These are phyloP conservation scores for Pyrus bretschneideri DNA, from an alignment of 306 rosid species.

Conservation along the genomic window DNA sequence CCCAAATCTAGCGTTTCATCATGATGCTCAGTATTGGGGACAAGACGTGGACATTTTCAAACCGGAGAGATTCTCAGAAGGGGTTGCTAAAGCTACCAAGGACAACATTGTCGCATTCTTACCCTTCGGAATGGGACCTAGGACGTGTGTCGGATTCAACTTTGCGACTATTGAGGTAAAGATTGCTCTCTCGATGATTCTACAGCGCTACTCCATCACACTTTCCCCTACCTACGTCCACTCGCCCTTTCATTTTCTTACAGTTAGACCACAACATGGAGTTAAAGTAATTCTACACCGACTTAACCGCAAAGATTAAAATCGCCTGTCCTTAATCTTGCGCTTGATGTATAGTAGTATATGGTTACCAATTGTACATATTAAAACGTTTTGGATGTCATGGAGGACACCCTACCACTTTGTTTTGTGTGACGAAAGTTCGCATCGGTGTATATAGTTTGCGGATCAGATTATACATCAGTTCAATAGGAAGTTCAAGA, in stretches of 20 bases:
- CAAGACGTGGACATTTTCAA: slow-evolving; percentile 19
- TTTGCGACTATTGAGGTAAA: slow-evolving; percentile 16
- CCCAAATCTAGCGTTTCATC: slow-evolving; percentile 5
- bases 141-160: slow-evolving; percentile 21
- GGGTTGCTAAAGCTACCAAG: slow-evolving; percentile 12
- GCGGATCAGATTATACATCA: no score
- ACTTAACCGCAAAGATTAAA: neutral
- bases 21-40: slow-evolving; percentile 24
- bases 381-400: no score
- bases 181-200: slow-evolving; percentile 21
- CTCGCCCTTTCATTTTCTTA: neutral
- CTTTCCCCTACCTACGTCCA: slow-evolving; percentile 6
- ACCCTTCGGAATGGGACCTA: slow-evolving; percentile 20
- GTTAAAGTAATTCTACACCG: slow-evolving; percentile 9
- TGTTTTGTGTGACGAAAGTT: no score
- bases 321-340: neutral
- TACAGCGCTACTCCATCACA: slow-evolving; percentile 16
- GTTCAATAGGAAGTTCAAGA: no score
- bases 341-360: neutral
- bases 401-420: no score
- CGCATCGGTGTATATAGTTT: no score
- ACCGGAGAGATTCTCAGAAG: slow-evolving; percentile 23
- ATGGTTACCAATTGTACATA: no score
- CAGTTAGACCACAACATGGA: slow-evolving; percentile 15
- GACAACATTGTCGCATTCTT: slow-evolving; percentile 11